Percentiles rank a stretch among this genome's conserved stretches.
These are phyloP conservation scores for Rhynchospora pubera DNA, from an alignment of 176 grass and related monocot genomes.

Conservation along the genomic window DNA sequence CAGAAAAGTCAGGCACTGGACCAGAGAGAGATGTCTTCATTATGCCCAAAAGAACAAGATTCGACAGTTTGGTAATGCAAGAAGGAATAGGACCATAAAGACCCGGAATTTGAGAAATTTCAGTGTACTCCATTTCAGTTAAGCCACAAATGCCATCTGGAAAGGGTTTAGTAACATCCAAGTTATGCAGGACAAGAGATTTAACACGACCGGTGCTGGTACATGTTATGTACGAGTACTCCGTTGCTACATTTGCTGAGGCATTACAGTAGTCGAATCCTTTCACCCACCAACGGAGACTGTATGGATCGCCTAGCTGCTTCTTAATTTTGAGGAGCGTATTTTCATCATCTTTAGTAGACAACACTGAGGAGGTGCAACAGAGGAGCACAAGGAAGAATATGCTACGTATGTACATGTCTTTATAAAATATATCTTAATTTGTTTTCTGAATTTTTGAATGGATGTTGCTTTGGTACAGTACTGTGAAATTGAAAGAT, in stretches of 20 bases:
- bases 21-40: background rate
- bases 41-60: background rate
- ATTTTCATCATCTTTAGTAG: background rate
- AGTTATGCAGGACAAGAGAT: background rate
- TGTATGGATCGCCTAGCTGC: background rate
- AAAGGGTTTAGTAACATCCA: background rate
- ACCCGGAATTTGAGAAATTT: background rate
- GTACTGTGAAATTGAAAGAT: too few relatives aligned
- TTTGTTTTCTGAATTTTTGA: background rate
- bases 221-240: background rate
- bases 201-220: background rate
- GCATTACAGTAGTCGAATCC: background rate
- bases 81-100: conserved; percentile 9
- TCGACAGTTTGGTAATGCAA: background rate
- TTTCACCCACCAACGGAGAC: background rate
- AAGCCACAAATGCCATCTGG: background rate
- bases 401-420: background rate
- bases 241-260: too few relatives aligned
- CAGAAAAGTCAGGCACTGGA: background rate
- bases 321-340: background rate
- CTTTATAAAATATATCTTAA: background rate
- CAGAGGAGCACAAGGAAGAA: background rate
- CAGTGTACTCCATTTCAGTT: background rate
- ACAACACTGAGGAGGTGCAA: background rate
- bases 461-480: background rate